Evolutionary conservation across 495 filamentous ascomycete species (phyloP), one percentile per base, ranked within the genome.

Genomic region (Aspergillus indologenus): DNA sequence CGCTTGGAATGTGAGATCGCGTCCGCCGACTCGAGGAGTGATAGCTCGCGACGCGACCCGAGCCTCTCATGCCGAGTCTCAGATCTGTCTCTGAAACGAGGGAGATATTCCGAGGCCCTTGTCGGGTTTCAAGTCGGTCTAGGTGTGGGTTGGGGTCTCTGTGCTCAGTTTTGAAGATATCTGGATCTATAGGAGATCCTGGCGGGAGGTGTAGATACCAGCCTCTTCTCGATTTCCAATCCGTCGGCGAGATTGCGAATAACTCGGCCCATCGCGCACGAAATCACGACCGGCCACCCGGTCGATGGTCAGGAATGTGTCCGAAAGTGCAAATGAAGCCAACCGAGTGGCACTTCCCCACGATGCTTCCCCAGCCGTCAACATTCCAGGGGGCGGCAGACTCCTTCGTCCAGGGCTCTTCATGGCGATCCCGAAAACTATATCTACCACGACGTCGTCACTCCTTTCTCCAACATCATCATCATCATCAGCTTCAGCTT

Each of bases 311-410:
- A 11, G 34, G 34, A 40, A 40, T 40, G 34, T 40, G 34, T 40
- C 34, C 2, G 34, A 11, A 14, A 7, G 34, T 9, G 34, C 34
- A 15, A 40, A 6, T 15, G 7, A 40, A 15, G 3, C n/a, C 15
- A 31, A 31, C 24, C 48, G 48, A 6, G 45, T 40, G 40, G 29
- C 17, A 56, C 45, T 51, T 29, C 48, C 15, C 48, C 21, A 24
- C 26, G 26, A 18, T 23, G 14, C 22, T 26, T 46, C 19, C 21
- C 47, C 61, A 22, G 23, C 45, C 52, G 2, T 49, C 29, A 24
- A 42, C 61, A 64, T 64, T 64, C 61, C 61, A 48, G 53, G 48
- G 46, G 29, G 48, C 47, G 46, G 53, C 47, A 40, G 24, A 45
- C 31, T 42, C 51, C 20, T 40, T 21, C 43, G 20, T 49, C 20